Conservation (phyloP, 495 filamentous ascomycete genomes). For the Trichocladium antarcticum region DNA sequence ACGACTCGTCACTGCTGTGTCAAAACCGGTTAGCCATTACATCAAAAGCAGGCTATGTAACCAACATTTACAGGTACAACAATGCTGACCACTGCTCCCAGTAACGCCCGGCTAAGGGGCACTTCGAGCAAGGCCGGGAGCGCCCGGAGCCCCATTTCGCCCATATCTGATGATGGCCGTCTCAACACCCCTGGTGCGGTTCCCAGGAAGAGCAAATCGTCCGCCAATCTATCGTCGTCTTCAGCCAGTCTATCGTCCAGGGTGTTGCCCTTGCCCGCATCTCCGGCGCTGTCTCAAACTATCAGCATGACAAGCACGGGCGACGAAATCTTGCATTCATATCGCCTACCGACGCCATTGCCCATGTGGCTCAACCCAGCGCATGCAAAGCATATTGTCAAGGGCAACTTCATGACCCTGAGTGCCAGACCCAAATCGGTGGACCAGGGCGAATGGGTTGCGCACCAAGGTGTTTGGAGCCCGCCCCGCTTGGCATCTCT, state of each 20-base stretch:
- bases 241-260: slow-evolving; percentile 40
- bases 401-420: slow-evolving; percentile 91
- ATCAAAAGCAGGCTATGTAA: background rate
- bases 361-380: slow-evolving; percentile 47
- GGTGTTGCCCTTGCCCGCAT: slow-evolving; percentile 43
- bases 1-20: background rate
- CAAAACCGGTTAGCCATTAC: background rate
- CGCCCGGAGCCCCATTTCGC: slow-evolving; percentile 33
- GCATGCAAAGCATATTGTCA: slow-evolving; percentile 77
- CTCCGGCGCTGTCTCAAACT: slow-evolving; percentile 27
- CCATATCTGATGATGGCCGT: slow-evolving; percentile 26
- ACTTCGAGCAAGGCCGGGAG: slow-evolving; percentile 31
- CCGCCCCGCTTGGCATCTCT: background rate
- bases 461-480: slow-evolving; percentile 67
- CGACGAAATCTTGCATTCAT: slow-evolving; percentile 39
- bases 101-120: slow-evolving; percentile 40
- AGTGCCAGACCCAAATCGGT: slow-evolving; percentile 81
- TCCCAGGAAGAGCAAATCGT: slow-evolving; percentile 37
- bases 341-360: slow-evolving; percentile 39
- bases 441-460: slow-evolving; percentile 86
- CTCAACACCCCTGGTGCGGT: slow-evolving; percentile 35
- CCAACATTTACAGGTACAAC: background rate
- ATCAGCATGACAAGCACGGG: slow-evolving; percentile 22
- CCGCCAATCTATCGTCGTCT: slow-evolving; percentile 35
- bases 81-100: slow-evolving; percentile 18